Base-by-base conservation (phyloP, 805 yeast genomes). In the Clavispora santaluciae region DNA sequence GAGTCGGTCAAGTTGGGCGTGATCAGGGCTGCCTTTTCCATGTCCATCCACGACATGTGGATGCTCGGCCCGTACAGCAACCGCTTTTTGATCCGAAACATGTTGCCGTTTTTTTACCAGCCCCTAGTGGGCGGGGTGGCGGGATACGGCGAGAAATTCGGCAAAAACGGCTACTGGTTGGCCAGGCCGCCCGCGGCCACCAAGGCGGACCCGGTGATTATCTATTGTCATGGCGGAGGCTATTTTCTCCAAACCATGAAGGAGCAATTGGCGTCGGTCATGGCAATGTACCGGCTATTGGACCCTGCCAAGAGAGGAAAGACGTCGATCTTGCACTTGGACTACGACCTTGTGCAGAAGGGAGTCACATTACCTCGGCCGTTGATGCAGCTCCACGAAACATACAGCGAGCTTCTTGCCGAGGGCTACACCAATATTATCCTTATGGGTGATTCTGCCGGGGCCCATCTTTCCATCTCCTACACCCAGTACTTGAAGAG, bases 381-480 rank as follows among this genome's bases (percentile, higher is more conserved):
- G 45, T 41, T 63, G 12, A 43, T 48, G 29, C 65, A 69, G 34
- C 50, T 65, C 23, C 53, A 55, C 23, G 54, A 47, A 1, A 57
- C 65, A 3, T 64, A 67, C 44, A 36, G 33, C 18, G 35, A 37
- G 33, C 46, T 51, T 12, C 40, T 56, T 20, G 34, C 38, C 0
- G 60, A 51, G 11, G 59, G 62, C 1, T 46, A 50, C 38, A 40
- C 48, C 12, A 65, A 66, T 35, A 53, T 69, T 13, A 55, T 56
- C 10, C 49, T 68, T 5, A 45, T 69, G 48, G 73, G 74, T 3
- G 74, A 69, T 46, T 66, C 72, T 1, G 73, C 73, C 8, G 74
- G 74, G 21, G 73, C 69, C 1, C 59, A 68, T 45, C 56, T 69
- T 44, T 49, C 59, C 12, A 45, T 68, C 16, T 53, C 53, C 13